A percentile compares a stretch with the other conserved stretches of the same genome.
These are phyloP conservation scores for Kazachstania taianensis DNA, from an alignment of 805 yeast species.

Conservation along the genomic window DNA sequence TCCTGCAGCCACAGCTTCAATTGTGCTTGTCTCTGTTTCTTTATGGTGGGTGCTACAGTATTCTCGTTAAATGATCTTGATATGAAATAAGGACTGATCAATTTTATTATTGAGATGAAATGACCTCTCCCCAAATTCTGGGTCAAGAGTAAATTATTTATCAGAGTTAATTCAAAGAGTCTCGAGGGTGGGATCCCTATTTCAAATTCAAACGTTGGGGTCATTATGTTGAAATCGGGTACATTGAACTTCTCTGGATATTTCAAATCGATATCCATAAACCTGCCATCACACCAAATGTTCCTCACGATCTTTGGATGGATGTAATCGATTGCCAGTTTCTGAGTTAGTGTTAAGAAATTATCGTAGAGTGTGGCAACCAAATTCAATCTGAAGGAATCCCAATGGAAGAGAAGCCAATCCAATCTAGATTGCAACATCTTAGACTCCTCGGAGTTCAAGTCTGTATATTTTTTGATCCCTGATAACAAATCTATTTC, in stretches of 20 bases:
- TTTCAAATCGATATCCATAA: slow-evolving; percentile 18
- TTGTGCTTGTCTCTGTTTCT: slow-evolving; percentile 16
- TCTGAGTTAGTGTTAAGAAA: slow-evolving; percentile 43
- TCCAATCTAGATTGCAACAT: slow-evolving; percentile 33
- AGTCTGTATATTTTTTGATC: slow-evolving; percentile 32
- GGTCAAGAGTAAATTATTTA: slow-evolving; percentile 38
- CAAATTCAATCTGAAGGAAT: slow-evolving; percentile 37
- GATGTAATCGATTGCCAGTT: slow-evolving; percentile 40
- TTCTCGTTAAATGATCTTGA: slow-evolving; percentile 31
- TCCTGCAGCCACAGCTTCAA: slow-evolving; percentile 22
- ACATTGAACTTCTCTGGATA: slow-evolving; percentile 11
- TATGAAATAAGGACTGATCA: slow-evolving; percentile 36
- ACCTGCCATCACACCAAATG: slow-evolving; percentile 38
- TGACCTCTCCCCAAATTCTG: slow-evolving; percentile 43
- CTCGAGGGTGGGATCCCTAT: slow-evolving; percentile 29
- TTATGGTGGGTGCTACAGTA: slow-evolving; percentile 20
- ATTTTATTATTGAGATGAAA: slow-evolving; percentile 30
- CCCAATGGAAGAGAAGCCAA: slow-evolving; percentile 33
- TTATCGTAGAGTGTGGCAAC: slow-evolving; percentile 43
- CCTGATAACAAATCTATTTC: slow-evolving; percentile 19
- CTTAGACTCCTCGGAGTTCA: slow-evolving; percentile 32
- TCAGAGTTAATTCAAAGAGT: slow-evolving; percentile 34
- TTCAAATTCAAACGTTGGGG: slow-evolving; percentile 16
- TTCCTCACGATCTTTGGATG: slow-evolving; percentile 52
- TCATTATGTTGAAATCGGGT: slow-evolving; percentile 15